phyloP scores from a whole-genome alignment of 306 rosid species.

The Pueraria montana region DNA sequence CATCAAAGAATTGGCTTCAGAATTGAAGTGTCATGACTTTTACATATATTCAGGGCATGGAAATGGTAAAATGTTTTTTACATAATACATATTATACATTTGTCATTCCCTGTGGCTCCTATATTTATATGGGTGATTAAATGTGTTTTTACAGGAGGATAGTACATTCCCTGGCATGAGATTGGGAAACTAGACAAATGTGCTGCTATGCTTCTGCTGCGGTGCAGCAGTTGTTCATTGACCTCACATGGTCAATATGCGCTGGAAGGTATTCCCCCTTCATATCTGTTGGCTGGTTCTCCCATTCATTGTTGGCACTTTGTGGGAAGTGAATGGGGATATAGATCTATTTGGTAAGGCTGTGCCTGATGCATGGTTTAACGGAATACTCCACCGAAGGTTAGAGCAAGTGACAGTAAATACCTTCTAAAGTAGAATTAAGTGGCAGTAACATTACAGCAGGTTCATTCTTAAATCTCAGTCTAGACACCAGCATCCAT shows the following conservation, averaged over 20 bases:
- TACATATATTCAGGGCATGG: slow-evolving; percentile 94
- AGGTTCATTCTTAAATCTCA: slow-evolving; percentile 72
- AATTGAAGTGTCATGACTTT: slow-evolving; percentile 80
- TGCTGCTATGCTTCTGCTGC: slow-evolving; percentile 91
- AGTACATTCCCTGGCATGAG: slow-evolving; percentile 77
- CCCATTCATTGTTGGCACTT: slow-evolving; percentile 77
- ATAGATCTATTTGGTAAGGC: slow-evolving; percentile 86
- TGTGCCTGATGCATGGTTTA: slow-evolving; percentile 78
- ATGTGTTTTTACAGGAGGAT: slow-evolving; percentile 74
- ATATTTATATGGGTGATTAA: too few species aligned
- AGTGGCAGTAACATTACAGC: slow-evolving; percentile 73
- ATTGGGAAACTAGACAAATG: slow-evolving; percentile 81
- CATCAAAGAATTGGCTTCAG: slow-evolving; percentile 71
- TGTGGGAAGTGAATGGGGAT: slow-evolving; percentile 96
- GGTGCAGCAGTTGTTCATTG: slow-evolving; percentile 89
- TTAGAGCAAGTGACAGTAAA: slow-evolving; percentile 39
- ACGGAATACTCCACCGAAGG: slow-evolving; percentile 55
- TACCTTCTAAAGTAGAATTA: slow-evolving; percentile 76
- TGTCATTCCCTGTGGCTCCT: slow-evolving; percentile 29
- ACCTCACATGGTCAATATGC: slow-evolving; percentile 77
- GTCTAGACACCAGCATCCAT: slow-evolving; percentile 85
- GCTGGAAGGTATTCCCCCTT: slow-evolving; percentile 80
- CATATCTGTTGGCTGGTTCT: slow-evolving; percentile 89
- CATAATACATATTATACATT: slow-evolving; percentile 20
- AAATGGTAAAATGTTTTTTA: slow-evolving; percentile 69